Evolutionary conservation across 306 rosid species (phyloP).

Genomic region (Cicer arietinum): DNA sequence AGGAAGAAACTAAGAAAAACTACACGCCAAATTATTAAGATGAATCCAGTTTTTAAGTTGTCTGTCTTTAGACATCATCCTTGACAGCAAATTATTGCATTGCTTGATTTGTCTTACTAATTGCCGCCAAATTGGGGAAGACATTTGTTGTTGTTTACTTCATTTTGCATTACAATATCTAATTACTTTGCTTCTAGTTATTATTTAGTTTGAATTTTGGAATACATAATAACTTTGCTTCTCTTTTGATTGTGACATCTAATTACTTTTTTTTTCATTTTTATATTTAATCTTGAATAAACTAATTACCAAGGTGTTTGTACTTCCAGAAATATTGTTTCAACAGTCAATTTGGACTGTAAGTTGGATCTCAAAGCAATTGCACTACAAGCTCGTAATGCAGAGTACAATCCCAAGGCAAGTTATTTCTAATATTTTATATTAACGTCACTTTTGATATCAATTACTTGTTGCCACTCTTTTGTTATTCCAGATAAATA

Average conservation of each 20-base stretch:
- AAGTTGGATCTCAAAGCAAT: conserved; percentile 92
- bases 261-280: conserved; percentile 6
- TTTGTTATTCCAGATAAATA: not conserved
- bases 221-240: not conserved
- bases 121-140: not conserved
- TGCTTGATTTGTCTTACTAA: not conserved
- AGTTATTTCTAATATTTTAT: conserved; percentile 35
- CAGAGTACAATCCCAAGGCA: conserved; percentile 98
- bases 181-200: not conserved
- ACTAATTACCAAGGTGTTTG: conserved; percentile 30
- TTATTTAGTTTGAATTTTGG: not conserved
- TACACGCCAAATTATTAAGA: not conserved
- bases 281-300: not conserved
- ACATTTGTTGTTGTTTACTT: not conserved
- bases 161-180: not conserved
- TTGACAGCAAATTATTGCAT: not conserved
- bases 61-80: not conserved
- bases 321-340: conserved; percentile 78
- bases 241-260: not conserved
- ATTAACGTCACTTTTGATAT: not conserved
- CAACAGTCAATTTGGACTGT: conserved; percentile 93
- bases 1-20: not conserved
- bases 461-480: not conserved
- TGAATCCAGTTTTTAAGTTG: not conserved
- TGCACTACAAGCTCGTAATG: conserved; percentile 92